Evolutionary conservation across 2,329 filamentous ascomycete genomes (phyloP).

Genomic region (Penicillium corylophilum): DNA sequence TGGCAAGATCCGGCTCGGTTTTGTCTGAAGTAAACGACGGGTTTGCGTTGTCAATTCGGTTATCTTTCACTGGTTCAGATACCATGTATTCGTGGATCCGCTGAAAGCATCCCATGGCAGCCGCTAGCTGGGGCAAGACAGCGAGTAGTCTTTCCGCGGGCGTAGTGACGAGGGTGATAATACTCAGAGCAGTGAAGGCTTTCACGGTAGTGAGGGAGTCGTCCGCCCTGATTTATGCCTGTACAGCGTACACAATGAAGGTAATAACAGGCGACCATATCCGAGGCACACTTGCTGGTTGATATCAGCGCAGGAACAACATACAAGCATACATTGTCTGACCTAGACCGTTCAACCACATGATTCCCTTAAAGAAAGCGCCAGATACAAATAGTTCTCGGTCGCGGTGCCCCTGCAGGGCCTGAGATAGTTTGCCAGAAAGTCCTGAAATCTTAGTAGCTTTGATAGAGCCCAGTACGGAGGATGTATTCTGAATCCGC

Average conservation of each 20-base stretch:
- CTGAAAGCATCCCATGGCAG: too few relatives aligned
- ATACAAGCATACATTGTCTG: not conserved
- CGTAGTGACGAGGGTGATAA: too few relatives aligned
- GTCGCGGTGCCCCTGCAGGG: not conserved
- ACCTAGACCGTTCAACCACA: not conserved
- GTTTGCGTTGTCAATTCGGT: too few relatives aligned
- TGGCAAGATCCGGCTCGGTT: too few relatives aligned
- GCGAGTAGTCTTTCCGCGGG: too few relatives aligned
- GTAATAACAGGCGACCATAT: not conserved
- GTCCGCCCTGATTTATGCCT: not conserved
- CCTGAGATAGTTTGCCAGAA: not conserved
- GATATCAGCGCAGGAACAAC: not conserved
- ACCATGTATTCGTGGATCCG: too few relatives aligned
- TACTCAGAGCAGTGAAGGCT: too few relatives aligned
- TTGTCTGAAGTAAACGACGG: too few relatives aligned
- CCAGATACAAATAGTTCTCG: not conserved
- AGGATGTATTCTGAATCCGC: not conserved
- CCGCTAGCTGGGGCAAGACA: too few relatives aligned
- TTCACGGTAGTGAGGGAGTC: not conserved
- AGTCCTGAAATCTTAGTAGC: not conserved
- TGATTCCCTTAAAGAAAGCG: not conserved
- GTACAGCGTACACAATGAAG: not conserved
- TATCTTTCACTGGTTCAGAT: too few relatives aligned
- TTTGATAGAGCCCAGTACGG: not conserved
- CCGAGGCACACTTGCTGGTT: not conserved